Evolutionary conservation across 768 basidiomycete species (phyloP), one percentile per base, ranked within the genome.

Genomic region (Naganishia onofrii): DNA sequence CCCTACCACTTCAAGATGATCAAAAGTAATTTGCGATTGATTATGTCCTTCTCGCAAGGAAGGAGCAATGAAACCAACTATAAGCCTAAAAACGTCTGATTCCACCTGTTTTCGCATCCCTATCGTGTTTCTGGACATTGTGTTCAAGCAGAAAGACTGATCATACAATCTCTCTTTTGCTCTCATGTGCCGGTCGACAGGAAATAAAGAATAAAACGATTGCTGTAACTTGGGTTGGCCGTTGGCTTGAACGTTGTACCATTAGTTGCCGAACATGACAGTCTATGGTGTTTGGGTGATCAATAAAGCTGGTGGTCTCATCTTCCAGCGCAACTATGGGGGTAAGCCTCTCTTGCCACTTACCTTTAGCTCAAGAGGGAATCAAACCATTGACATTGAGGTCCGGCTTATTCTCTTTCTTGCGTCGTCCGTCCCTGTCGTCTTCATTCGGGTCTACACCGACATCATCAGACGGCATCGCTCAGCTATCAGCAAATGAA

Each of bases 291-390:
- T 76, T 23, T 80, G 70, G 79, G 93, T 97, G 68, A 95, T 98
- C 77, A 98, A 97, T 82, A 98, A 98, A 84, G 96, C 96, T 17
- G 96, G 96, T 31, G 96, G 96, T 8, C 86, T 98, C 38, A 90
- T 97, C 53, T 98, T 94, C 83, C 90, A 94, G 75, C 87, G 91
- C 70, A 92, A 89, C 78, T 95, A 94, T 79, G 88, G 89, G 83
- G 92, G 94, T 91, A 73, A 56, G 84, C 78, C 63, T 38, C n/a
- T 65, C 54, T 38, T 57, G n/a, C 23, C 19, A 34, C 28, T 42
- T 12, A 66, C 23, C 51, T 36, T 36, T 53, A 32, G 1, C 57
- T 71, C 17, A 12, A 48, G 65, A 31, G 36, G 32, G 9, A n/a
- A 63, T 23, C 9, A 34, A 26, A 38, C 31, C 31, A 44, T 63